Evolutionary conservation across 2,329 filamentous ascomycete genomes (phyloP), one percentile per base, ranked within the genome.

Genomic region (Hymenoscyphus fructigenus): DNA sequence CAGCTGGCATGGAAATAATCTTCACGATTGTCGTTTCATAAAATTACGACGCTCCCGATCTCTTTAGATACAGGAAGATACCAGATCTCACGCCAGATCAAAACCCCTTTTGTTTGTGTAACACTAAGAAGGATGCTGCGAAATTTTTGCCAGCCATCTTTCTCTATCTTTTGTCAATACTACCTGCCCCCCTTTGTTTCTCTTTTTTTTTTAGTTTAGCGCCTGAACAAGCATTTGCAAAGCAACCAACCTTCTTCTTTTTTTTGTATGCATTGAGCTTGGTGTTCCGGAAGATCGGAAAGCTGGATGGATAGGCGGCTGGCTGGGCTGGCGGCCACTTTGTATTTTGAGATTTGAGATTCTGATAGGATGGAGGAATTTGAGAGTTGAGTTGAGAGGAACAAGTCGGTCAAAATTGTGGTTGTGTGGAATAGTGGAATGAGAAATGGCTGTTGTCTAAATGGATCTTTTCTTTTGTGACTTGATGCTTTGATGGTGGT

Each of bases 71-170:
- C 28, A 55, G 47, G 59, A 61, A 62, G 60, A 62, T 62, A 58
- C 60, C 60, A 62, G 60, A 62, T 62, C 60, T 62, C 36, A 32
- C 53, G 60, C 53, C 44, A 62, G 60, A 58, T 62, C 60, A 44
- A 32, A 53, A 26, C 23, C 41, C 9, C 17, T 58, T 57, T 57
- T 3, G 58, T 62, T 58, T 55, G 55, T 62, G 60, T 62, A 62
- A 14, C 32, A 59, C 29, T 17, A 14, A 38, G 34, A 41, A 41
- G 28, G 32, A 20, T 32, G 26, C 20, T 28, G 26, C 53, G n/a
- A 12, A 5, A 23, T 50, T 14, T 57, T 29, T 57, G 34, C 34
- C 34, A 36, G 34, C 34, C 34, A 36, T 36, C 34, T 34, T 17
- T 34, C n/a, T 23, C 26, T 34, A 32, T 29, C 14, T 34, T 57